These are phyloP conservation scores for Magnolia officinalis DNA, from an alignment of 164 flowering plant genomes.

Conservation along the genomic window DNA sequence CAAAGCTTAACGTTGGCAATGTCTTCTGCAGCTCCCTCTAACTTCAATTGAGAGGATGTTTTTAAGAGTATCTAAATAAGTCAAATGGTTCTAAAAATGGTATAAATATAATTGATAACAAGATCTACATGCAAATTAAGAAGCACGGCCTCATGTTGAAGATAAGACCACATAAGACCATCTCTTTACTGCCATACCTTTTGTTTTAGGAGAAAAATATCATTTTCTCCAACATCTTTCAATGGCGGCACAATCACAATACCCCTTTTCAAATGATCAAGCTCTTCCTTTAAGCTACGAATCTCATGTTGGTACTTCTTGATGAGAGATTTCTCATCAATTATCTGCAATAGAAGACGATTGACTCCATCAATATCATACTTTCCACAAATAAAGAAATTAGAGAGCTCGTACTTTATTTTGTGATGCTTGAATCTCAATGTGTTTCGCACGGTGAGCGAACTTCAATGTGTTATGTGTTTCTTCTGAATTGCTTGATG, in stretches of 20 bases:
- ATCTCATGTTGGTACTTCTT: slow-evolving; percentile 97
- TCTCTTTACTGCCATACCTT: slow-evolving; percentile 49
- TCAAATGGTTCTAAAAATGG: neutral
- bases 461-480: slow-evolving; percentile 97
- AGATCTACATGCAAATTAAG: neutral
- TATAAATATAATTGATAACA: neutral
- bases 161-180: neutral
- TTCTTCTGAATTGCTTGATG: slow-evolving; percentile 93
- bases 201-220: slow-evolving; percentile 73
- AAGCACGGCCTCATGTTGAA: neutral
- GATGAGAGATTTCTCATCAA: slow-evolving; percentile 96
- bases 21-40: neutral
- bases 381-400: slow-evolving; percentile 5
- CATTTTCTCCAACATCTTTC: slow-evolving; percentile 57
- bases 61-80: neutral
- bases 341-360: slow-evolving; percentile 53
- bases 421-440: slow-evolving; percentile 96
- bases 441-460: slow-evolving; percentile 96
- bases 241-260: slow-evolving; percentile 52
- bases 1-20: neutral
- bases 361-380: slow-evolving; percentile 14
- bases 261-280: slow-evolving; percentile 78
- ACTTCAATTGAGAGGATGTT: neutral
- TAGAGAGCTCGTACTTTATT: slow-evolving; percentile 52
- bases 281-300: slow-evolving; percentile 76